These are phyloP conservation scores for Coemansia sp. DNA, from an alignment of 192 early-diverging fungal species.

Conservation along the genomic window DNA sequence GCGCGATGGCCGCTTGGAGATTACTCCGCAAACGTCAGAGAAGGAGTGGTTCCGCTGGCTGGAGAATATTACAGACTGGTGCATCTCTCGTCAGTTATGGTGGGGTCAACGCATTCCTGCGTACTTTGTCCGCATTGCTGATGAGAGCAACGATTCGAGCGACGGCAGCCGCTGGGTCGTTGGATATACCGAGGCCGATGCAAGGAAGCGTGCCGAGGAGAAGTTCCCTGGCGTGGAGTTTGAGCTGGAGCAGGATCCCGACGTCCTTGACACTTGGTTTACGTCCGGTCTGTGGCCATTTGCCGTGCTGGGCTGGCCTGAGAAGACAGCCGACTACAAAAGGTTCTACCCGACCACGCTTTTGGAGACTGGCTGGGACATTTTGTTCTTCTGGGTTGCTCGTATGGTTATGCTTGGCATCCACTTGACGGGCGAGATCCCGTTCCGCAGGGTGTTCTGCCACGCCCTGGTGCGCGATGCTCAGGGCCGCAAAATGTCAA, in stretches of 20 bases:
- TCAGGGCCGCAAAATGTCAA: slow-evolving; percentile 97
- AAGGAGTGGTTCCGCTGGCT: slow-evolving; percentile 97
- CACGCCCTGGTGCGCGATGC: slow-evolving; percentile 98
- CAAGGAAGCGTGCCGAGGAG: slow-evolving; percentile 64
- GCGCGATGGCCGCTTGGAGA: slow-evolving; percentile 72
- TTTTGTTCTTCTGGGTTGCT: slow-evolving; percentile 99
- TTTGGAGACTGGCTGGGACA: slow-evolving; percentile 98
- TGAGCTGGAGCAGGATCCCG: slow-evolving; percentile 88
- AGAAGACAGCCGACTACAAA: slow-evolving; percentile 77
- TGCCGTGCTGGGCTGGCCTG: slow-evolving; percentile 95
- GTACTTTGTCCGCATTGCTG: slow-evolving; percentile 83
- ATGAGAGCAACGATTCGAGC: slow-evolving; percentile 49
- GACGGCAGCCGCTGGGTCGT: slow-evolving; percentile 83
- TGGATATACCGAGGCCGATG: slow-evolving; percentile 74
- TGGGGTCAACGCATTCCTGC: slow-evolving; percentile 98
- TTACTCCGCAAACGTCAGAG: slow-evolving; percentile 78
- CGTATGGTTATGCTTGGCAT: slow-evolving; percentile 99
- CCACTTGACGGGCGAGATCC: slow-evolving; percentile 90
- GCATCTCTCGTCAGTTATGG: slow-evolving; percentile 98
- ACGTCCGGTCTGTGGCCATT: slow-evolving; percentile 98
- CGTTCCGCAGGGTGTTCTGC: slow-evolving; percentile 93
- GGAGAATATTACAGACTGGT: slow-evolving; percentile 96
- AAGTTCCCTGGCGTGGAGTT: slow-evolving; percentile 78
- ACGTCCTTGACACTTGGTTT: slow-evolving; percentile 99
- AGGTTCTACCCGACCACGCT: slow-evolving; percentile 87